These are phyloP conservation scores for Scenedesmus sp. DNA, from an alignment of 163 green algal genomes.

Conservation along the genomic window DNA sequence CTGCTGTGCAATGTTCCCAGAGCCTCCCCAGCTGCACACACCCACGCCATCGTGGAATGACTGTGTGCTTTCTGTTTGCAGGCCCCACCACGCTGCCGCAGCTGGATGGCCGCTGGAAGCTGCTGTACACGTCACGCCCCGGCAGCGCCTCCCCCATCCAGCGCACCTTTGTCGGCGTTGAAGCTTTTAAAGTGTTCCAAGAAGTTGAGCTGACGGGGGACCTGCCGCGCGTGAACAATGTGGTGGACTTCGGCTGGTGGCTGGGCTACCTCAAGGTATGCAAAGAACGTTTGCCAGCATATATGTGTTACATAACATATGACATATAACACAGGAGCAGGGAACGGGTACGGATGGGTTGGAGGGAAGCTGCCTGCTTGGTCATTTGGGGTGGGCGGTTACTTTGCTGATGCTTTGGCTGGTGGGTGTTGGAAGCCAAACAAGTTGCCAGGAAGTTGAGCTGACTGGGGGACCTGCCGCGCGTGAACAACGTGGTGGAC, in stretches of 20 bases:
- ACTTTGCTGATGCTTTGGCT: too few relatives aligned
- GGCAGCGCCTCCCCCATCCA: slow-evolving; percentile 85
- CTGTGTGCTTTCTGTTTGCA: slow-evolving; percentile 8
- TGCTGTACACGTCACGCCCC: slow-evolving; percentile 83
- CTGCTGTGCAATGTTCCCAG: slow-evolving; percentile 77
- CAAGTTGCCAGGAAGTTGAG: slow-evolving; percentile 62
- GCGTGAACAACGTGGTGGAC: slow-evolving; percentile 90
- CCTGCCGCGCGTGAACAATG: slow-evolving; percentile 81
- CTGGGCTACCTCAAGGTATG: slow-evolving; percentile 74
- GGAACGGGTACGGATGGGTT: background rate
- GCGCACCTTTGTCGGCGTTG: slow-evolving; percentile 90
- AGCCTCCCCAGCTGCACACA: too few relatives aligned
- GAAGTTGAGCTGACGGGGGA: slow-evolving; percentile 52
- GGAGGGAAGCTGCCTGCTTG: too few relatives aligned
- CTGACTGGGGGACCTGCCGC: slow-evolving; percentile 52
- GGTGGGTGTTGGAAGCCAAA: too few relatives aligned
- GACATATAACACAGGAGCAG: background rate
- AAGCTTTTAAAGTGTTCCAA: slow-evolving; percentile 92
- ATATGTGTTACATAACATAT: too few relatives aligned
- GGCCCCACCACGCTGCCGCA: slow-evolving; percentile 59
- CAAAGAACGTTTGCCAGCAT: too few relatives aligned
- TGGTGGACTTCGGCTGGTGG: slow-evolving; percentile 83
- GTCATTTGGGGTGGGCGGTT: too few relatives aligned
- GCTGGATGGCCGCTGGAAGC: slow-evolving; percentile 78
- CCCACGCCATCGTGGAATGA: too few relatives aligned